phyloP scores from a whole-genome alignment of 164 flowering plant genomes.

The Berberis thunbergii region DNA sequence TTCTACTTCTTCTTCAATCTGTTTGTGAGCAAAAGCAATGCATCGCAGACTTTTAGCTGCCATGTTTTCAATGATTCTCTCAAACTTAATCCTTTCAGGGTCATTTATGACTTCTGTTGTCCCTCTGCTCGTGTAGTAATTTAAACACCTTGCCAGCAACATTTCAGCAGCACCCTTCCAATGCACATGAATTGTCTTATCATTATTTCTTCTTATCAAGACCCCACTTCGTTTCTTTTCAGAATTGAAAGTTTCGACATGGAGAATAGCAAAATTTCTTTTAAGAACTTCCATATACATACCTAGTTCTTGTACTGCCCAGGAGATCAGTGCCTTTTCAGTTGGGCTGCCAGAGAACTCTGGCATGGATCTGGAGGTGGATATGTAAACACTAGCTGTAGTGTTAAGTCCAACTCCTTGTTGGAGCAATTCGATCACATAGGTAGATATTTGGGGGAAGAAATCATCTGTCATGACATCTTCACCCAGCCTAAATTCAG shows the following conservation, averaged over 20 bases:
- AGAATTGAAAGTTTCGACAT: slow-evolving; percentile 58
- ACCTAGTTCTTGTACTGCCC: slow-evolving; percentile 37
- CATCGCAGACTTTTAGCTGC: slow-evolving; percentile 58
- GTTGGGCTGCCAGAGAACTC: slow-evolving; percentile 55
- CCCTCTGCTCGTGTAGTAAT: slow-evolving; percentile 31
- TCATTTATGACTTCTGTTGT: slow-evolving; percentile 15
- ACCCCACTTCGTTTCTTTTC: slow-evolving; percentile 51
- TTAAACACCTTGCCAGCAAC: slow-evolving; percentile 46
- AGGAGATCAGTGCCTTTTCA: slow-evolving; percentile 49
- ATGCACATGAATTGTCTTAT: slow-evolving; percentile 26
- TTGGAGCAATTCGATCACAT: slow-evolving; percentile 29
- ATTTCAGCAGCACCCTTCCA: slow-evolving; percentile 75
- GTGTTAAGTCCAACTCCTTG: slow-evolving; percentile 49
- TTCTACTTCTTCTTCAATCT: slow-evolving; percentile 9
- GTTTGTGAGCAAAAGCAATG: slow-evolving; percentile 48
- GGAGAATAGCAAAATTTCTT: slow-evolving; percentile 15
- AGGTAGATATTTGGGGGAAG: slow-evolving; percentile 1
- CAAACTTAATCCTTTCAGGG: slow-evolving; percentile 12
- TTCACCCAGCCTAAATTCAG: slow-evolving; percentile 51
- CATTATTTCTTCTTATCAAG: slow-evolving; percentile 17
- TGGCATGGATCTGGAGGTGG: slow-evolving; percentile 7
- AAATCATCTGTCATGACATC: slow-evolving; percentile 18
- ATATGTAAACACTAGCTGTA: slow-evolving; percentile 31
- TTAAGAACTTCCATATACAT: slow-evolving; percentile 32
- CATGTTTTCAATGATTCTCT: slow-evolving; percentile 41